phyloP scores from a whole-genome alignment of 1,139 yeast genomes.

The Hyphopichia khmerensis region DNA sequence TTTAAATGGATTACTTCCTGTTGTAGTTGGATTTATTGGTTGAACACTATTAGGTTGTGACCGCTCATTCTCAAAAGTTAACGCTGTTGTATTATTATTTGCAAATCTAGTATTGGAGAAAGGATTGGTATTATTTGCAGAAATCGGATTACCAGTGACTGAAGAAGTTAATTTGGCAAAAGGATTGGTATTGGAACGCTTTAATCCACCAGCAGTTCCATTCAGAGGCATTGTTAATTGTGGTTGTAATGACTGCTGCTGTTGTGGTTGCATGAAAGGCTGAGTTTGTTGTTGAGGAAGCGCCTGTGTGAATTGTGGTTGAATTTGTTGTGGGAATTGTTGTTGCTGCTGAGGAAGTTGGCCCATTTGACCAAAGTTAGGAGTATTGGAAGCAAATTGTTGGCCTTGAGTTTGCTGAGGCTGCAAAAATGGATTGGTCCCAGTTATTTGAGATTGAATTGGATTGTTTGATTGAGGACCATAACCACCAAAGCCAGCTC shows the following conservation, averaged over 20 bases:
- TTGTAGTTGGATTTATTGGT: slow-evolving; percentile 20
- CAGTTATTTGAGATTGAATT: slow-evolving; percentile 16
- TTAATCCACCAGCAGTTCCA: slow-evolving; percentile 15
- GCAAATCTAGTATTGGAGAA: slow-evolving; percentile 44
- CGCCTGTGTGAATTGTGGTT: slow-evolving; percentile 7
- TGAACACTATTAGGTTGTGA: slow-evolving; percentile 10
- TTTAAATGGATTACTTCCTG: slow-evolving; percentile 50
- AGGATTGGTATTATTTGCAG: slow-evolving; percentile 42
- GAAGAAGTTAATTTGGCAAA: slow-evolving; percentile 28
- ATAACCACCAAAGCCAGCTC: slow-evolving; percentile 60
- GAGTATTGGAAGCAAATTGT: not conserved
- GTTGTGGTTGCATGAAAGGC: slow-evolving; percentile 7
- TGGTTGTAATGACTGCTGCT: slow-evolving; percentile 13
- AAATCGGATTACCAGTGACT: slow-evolving; percentile 11
- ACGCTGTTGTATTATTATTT: slow-evolving; percentile 33
- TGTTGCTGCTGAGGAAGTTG: slow-evolving; percentile 9
- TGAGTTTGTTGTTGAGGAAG: slow-evolving; percentile 11
- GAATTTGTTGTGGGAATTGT: slow-evolving; percentile 8
- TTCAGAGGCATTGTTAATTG: slow-evolving; percentile 17
- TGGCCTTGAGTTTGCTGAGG: slow-evolving; percentile 2
- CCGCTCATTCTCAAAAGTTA: slow-evolving; percentile 17
- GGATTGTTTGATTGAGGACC: slow-evolving; percentile 28
- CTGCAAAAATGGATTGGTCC: slow-evolving; percentile 27
- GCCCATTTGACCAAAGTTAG: not conserved
- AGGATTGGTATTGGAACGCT: slow-evolving; percentile 42